Evolutionary conservation across 1,284 basidiomycete species (phyloP), one percentile per base, ranked within the genome.

Genomic region (Clitocybe nebularis): DNA sequence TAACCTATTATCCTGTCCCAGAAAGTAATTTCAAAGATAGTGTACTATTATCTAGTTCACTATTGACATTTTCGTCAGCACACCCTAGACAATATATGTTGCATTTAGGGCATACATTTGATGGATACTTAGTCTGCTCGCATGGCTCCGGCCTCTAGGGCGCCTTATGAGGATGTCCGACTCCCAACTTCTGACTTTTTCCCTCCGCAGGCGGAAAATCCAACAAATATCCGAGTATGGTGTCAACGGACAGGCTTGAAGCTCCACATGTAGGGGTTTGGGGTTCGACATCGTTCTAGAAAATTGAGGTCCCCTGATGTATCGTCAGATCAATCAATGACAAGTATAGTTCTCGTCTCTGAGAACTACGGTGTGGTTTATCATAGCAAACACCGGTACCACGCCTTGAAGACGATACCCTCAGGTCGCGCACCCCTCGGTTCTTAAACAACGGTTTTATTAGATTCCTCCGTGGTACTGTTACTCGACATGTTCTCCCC

Each of bases 231-330:
- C 93, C 84, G 3, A 94, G 71, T 25, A 95, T 84, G 59, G 94
- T 94, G 60, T 95, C 92, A 1, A 95, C 90, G 1, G 93, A 87
- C 40, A 96, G 70, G 54, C 96, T 96, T 3, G 89, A 93, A 3
- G 92, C 92, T 14, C 92, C 93, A 49, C 92, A 94, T 78, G 67
- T 46, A 74, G 60, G 13, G 74, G 63, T 55, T 74, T 71, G 39
- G 75, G 66, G 58, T 79, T 70, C 89, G 72, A 58, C 90, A 87
- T 29, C 87, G 71, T 51, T 93, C 89, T 1, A 93, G 91, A 0
- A 95, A 61, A 50, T 92, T 86, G 4, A 89, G 61, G 26, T 87
- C 84, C 40, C 81, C 79, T 25, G 76, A 68, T 29, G 52, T 54
- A 10, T 72, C 68, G 41, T 81, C 79, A 14, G 75, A 70, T 16